Percentiles rank a stretch among this genome's conserved stretches.
Conservation (phyloP, 1,284 basidiomycete genomes). For the Apiotrichum brassicae region DNA sequence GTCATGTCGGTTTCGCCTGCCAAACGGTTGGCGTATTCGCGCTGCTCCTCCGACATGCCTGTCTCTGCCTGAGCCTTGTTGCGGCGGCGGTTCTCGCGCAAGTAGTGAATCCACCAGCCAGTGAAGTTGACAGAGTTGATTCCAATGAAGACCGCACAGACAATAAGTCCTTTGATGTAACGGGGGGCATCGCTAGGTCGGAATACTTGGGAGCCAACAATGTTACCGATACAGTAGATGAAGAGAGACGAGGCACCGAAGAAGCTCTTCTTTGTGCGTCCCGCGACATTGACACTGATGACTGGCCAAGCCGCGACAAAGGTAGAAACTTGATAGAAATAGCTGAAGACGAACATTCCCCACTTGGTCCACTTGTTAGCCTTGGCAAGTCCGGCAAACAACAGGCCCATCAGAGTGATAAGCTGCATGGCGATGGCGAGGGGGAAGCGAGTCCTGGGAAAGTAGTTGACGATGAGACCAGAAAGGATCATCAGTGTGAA, state of each 20-base stretch:
- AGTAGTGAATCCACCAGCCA: conserved; percentile 24
- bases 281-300: conserved; percentile 14
- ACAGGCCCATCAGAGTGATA: conserved; percentile 17
- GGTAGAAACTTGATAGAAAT: conserved; percentile 14
- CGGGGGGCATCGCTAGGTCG: conserved; percentile 19
- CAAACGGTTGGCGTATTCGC: conserved; percentile 19
- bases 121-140: conserved; percentile 10
- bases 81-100: conserved; percentile 20
- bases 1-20: conserved; percentile 29
- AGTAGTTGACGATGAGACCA: conserved; percentile 14
- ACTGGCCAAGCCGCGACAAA: conserved; percentile 17
- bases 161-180: conserved; percentile 18
- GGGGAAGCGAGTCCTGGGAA: conserved; percentile 21
- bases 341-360: conserved; percentile 15
- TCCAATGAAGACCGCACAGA: conserved; percentile 16
- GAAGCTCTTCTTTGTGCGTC: conserved; percentile 21
- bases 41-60: conserved; percentile 24
- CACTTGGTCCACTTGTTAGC: conserved; percentile 21
- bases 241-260: conserved; percentile 16
- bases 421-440: conserved; percentile 16
- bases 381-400: conserved; percentile 19
- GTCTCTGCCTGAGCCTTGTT: conserved; percentile 16
- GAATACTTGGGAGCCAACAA: conserved; percentile 24
- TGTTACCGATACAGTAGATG: conserved; percentile 27
- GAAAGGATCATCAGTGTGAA: conserved; percentile 14